These are phyloP conservation scores for Porcisia hertigi DNA, from an alignment of 208 protist species.

Conservation along the genomic window DNA sequence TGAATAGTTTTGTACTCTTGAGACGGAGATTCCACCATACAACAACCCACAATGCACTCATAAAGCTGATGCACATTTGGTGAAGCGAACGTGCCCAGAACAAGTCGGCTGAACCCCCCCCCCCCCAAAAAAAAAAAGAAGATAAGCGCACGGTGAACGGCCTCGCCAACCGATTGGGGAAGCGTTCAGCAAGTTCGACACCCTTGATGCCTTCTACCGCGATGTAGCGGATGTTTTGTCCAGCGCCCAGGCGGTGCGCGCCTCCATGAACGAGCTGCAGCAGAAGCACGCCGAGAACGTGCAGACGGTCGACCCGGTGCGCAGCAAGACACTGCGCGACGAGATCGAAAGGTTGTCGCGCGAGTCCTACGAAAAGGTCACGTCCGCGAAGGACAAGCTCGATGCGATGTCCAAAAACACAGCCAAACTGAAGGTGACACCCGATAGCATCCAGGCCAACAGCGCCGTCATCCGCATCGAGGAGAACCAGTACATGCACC, in stretches of 20 bases:
- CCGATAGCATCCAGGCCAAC: constrained; percentile 59
- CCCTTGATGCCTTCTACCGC: constrained; percentile 74
- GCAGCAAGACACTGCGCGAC: constrained; percentile 49
- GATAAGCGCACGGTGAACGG: no score
- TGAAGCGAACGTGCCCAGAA: no score
- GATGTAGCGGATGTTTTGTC: constrained; percentile 35
- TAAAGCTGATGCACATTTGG: no score
- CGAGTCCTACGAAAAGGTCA: constrained; percentile 44
- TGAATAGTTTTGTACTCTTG: no score
- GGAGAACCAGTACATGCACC: constrained; percentile 81
- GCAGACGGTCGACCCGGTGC: constrained; percentile 60
- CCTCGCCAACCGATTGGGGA: no score
- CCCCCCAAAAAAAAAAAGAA: no score
- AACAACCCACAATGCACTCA: no score
- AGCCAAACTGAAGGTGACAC: constrained; percentile 64
- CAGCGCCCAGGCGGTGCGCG: constrained; percentile 37
- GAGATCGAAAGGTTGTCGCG: constrained; percentile 69
- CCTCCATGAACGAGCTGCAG: constrained; percentile 50
- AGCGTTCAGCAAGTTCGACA: no score
- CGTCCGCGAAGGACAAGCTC: constrained; percentile 47
- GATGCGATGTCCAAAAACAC: constrained; percentile 62
- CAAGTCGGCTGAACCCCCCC: no score
- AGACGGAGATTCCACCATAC: no score
- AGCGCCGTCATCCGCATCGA: constrained; percentile 84
- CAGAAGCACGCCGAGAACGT: constrained; percentile 76